Conservation (phyloP, 2,329 filamentous ascomycete species). For the Aspergillus pseudonomiae region DNA sequence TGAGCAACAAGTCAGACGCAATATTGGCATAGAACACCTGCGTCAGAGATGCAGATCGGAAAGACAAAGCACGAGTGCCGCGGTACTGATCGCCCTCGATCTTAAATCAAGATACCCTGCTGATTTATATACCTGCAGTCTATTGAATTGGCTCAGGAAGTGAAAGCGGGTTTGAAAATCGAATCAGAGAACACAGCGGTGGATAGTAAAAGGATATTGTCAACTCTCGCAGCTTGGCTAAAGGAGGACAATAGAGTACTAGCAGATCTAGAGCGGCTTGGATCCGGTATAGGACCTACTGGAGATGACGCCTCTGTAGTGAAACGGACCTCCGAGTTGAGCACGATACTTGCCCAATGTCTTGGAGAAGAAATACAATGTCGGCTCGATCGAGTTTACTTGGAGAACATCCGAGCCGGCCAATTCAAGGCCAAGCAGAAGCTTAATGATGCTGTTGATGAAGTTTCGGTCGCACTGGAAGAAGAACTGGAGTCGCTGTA, state of each 20-base stretch:
- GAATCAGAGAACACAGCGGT: slow-evolving; percentile 34
- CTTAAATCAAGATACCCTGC: slow-evolving; percentile 1
- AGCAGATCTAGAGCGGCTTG: slow-evolving; percentile 32
- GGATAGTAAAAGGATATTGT: slow-evolving; percentile 39
- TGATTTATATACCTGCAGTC: slow-evolving; percentile 30
- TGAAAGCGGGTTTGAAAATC: slow-evolving; percentile 34
- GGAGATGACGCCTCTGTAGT: slow-evolving; percentile 33
- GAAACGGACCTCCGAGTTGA: slow-evolving; percentile 33
- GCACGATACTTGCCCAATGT: slow-evolving; percentile 34
- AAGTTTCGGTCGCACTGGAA: slow-evolving; percentile 31
- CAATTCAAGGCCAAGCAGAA: neutral
- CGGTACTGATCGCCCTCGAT: slow-evolving; percentile 29
- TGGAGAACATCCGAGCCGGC: slow-evolving; percentile 31
- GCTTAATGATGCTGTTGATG: slow-evolving; percentile 13
- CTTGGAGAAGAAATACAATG: slow-evolving; percentile 41
- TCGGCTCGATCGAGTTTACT: slow-evolving; percentile 44
- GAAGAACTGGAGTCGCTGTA: slow-evolving; percentile 45
- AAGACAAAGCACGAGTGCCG: slow-evolving; percentile 36
- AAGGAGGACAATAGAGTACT: slow-evolving; percentile 43
- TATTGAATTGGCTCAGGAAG: slow-evolving; percentile 37
- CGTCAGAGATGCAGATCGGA: slow-evolving; percentile 39
- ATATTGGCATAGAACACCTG: slow-evolving; percentile 33
- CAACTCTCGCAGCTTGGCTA: slow-evolving; percentile 34
- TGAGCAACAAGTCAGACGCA: slow-evolving; percentile 26
- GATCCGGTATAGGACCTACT: slow-evolving; percentile 30